Percentiles rank a stretch among this genome's conserved stretches.
These are phyloP conservation scores for Afroboletus lepidellus DNA, from an alignment of 1,284 basidiomycete genomes.

Conservation along the genomic window DNA sequence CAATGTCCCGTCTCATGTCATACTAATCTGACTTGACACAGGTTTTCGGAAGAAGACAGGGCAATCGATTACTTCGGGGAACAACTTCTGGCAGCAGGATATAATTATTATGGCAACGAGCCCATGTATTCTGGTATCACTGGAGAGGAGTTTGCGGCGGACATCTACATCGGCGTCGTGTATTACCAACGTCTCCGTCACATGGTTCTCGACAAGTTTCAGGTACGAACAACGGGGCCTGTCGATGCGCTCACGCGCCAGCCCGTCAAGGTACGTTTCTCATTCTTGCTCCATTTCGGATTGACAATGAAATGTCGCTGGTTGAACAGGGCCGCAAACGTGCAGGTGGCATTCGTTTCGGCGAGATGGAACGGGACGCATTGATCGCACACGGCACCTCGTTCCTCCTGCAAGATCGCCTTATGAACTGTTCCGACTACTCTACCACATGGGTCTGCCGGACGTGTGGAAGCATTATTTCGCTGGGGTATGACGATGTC, in stretches of 20 bases:
- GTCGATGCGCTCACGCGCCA: conserved; percentile 95
- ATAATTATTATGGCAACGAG: conserved; percentile 99
- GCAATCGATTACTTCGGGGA: conserved; percentile 97
- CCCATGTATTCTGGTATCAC: conserved; percentile 99
- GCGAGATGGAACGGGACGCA: conserved; percentile 99
- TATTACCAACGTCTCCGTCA: conserved; percentile 98
- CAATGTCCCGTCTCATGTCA: conserved; percentile 1
- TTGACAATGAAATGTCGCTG: conserved; percentile 5
- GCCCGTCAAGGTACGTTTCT: conserved; percentile 83
- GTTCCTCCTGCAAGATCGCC: conserved; percentile 94
- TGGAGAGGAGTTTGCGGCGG: conserved; percentile 95
- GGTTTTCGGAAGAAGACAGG: conserved; percentile 94
- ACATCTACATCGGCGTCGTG: conserved; percentile 98
- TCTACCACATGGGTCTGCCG: conserved; percentile 98
- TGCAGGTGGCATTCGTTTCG: conserved; percentile 98
- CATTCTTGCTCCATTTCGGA: not conserved
- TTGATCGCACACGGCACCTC: conserved; percentile 98
- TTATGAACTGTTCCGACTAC: conserved; percentile 99
- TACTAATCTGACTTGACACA: conserved; percentile 34
- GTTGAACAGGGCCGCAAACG: conserved; percentile 86
- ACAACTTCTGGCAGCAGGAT: conserved; percentile 90
- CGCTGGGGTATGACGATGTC: conserved; percentile 89
- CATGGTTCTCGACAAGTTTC: conserved; percentile 99
- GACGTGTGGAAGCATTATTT: conserved; percentile 93
- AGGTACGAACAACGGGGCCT: conserved; percentile 96